A percentile compares a stretch with the other conserved stretches of the same genome.
These are phyloP conservation scores for Gomphus bonarii DNA, from an alignment of 1,284 basidiomycete genomes.

Conservation along the genomic window DNA sequence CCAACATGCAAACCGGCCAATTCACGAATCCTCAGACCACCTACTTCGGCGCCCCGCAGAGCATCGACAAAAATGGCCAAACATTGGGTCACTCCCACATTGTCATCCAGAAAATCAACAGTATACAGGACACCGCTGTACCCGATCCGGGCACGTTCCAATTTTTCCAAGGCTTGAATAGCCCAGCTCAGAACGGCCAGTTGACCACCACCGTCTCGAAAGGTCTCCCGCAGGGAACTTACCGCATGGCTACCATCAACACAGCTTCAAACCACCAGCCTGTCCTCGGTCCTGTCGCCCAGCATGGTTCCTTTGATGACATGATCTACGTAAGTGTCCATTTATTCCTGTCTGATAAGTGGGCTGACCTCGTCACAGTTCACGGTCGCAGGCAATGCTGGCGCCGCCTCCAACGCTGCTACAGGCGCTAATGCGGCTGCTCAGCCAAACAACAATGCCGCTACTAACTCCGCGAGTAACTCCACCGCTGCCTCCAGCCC, in stretches of 20 bases:
- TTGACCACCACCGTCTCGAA: slow-evolving; percentile 23
- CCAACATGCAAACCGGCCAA: slow-evolving; percentile 22
- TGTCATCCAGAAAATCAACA: slow-evolving; percentile 24
- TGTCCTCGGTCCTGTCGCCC: slow-evolving; percentile 15
- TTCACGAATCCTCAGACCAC: slow-evolving; percentile 24
- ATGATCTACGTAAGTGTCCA: slow-evolving; percentile 10
- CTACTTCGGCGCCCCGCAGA: slow-evolving; percentile 28
- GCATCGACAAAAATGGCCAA: slow-evolving; percentile 21
- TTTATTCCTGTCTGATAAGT: no score
- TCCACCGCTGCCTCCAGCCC: not conserved
- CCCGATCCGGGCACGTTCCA: slow-evolving; percentile 20
- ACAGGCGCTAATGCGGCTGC: not conserved
- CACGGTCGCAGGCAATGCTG: not conserved
- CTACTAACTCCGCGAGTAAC: not conserved
- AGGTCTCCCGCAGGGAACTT: slow-evolving; percentile 26
- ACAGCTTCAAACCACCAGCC: slow-evolving; percentile 25
- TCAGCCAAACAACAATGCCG: not conserved
- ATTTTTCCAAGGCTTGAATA: slow-evolving; percentile 30
- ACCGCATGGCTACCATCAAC: slow-evolving; percentile 23
- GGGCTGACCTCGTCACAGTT: not conserved
- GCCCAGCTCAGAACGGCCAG: slow-evolving; percentile 20
- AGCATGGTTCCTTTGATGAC: slow-evolving; percentile 14
- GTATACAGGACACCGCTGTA: slow-evolving; percentile 20
- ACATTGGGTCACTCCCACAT: slow-evolving; percentile 26
- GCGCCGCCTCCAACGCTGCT: not conserved